Evolutionary conservation across 129 eudicot species (phyloP), one percentile per base, ranked within the genome.

Genomic region (Flaveria sonorensis): DNA sequence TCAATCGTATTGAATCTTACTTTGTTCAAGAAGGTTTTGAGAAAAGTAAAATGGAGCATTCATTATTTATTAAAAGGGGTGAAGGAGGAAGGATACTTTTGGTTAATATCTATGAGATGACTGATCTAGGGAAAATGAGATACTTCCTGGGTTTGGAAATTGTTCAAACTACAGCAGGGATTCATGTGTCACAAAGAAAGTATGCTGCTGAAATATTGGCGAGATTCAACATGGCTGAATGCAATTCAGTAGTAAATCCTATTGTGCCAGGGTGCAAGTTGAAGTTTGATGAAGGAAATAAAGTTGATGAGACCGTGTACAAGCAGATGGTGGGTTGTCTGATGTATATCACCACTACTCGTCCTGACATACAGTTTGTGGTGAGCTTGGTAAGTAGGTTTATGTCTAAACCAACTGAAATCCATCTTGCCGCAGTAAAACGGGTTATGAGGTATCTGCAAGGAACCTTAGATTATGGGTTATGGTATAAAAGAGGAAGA

Each of bases 101-200:
- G 24, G 67, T 61, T 9, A 61, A 61, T 26, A 16, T 61, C 4
- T 61, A 61, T 61, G 67, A 18, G 40, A 61, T 61, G 67, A 21
- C 10, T 6, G n/a, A 1, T 8, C 9, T 21, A n/a, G 67, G 36
- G 26, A 61, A 6, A 12, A 61, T 23, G 39, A 61, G 10, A 45
- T 45, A 45, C 13, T 45, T 45, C 50, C 13, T 45, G 50, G 50
- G 50, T 8, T 7, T 7, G 2, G 50, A 45, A 10, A 7, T 45
- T 11, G 50, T 45, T 2, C 13, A 24, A 26, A 23, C 2, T 61
- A 4, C 23, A 9, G 39, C 32, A 7, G 24, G 67, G 10, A 11
- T 61, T 23, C 16, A 61, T 10, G 6, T 18, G 7, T 6, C 8
- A 10, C 39, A 61, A 7, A 12, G 24, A 23, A 61, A 12, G 5